Base-by-base conservation (phyloP, 163 green algal genomes). In the Volvox carteri region DNA sequence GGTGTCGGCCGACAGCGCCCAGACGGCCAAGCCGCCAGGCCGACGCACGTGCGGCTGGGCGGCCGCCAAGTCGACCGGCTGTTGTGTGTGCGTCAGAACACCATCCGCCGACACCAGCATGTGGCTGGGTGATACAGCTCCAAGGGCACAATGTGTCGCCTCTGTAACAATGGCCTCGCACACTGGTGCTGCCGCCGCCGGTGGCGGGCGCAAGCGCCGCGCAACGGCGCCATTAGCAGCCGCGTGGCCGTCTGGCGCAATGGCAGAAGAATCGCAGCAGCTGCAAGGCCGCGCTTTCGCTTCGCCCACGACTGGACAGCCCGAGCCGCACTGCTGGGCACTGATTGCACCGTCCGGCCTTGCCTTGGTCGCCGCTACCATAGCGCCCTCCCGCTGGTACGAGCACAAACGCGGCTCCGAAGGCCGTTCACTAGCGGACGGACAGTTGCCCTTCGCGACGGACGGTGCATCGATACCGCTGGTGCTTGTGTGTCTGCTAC, bases 331-430 rank as follows among this genome's bases (percentile, higher is more conserved):
- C n/a, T n/a, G n/a, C n/a, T n/a, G n/a, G n/a, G n/a, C n/a, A n/a
- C n/a, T n/a, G n/a, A n/a, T n/a, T n/a, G n/a, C n/a, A n/a, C n/a
- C 65, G 65, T 46, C 39, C 39, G 41, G 7, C 70, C 5, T 41
- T 23, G 70, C 39, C 5, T 28, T 21, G 30, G 37, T 21, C 2
- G 14, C 70, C 70, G 70, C 70, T 5, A 28, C 39, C 19, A 41
- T 21, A 37, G 39, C 44, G 4, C 70, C 19, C 1, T 78, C 39
- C 33, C 35, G 39, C 39, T 78, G 70, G 35, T 78, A 78, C 21
- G 70, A 78, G 70, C 70, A 78, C 14, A 78, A 21, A 12, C 70
- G 41, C 18, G 70, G 39, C 70, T 56, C 39, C 39, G 70, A 78
- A 78, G 70, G 18, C 39, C 33, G 70, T n/a, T n/a, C n/a, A 41